Evolutionary conservation across 805 yeast genomes (phyloP), one percentile per base, ranked within the genome.

Genomic region (Isabelozyma heimii): DNA sequence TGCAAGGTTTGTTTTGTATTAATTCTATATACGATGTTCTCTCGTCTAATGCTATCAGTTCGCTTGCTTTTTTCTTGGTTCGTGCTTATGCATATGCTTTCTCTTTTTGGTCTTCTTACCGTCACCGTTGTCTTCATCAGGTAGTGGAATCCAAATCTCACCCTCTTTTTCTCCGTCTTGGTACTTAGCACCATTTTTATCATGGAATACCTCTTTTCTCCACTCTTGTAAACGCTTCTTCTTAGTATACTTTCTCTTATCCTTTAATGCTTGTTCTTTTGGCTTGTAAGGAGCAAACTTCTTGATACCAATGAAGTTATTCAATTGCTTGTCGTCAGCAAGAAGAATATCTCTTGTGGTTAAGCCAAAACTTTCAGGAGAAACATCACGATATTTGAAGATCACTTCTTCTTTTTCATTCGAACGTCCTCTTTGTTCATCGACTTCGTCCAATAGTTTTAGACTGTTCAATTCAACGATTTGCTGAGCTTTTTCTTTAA

Each of bases 281-380:
- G 89, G 82, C 65, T 97, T 83, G 66, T 89, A 94, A 27, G 98
- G 92, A 0, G 98, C 97, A 56, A 94, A 83, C 67, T 91, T 91
- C 74, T 92, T 92, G 59, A 94, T 72, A 17, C 97, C 94, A 49
- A 91, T 85, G 60, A 77, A 91, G 48, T 84, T 86, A 67, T 94
- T 94, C 66, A 94, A 76, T 44, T 86, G 87, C 52, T 79, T 77
- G 65, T 94, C 99, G 61, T 89, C 92, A 12, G 99, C 99, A 50
- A 89, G 71, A 47, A 94, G 74, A 43, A 94, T 94, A 59, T 94
- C 99, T 53, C 94, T 78, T 0, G 94, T 80, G 0, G 88, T 77
- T 44, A 94, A 76, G 10, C 98, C 98, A 70, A 81, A 94, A 8
- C 91, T 73, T 60, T 94, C 98, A 8, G 99, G 97, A 1, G 97